Evolutionary conservation across 306 rosid species (phyloP).

Genomic region (Quercus mongolica): DNA sequence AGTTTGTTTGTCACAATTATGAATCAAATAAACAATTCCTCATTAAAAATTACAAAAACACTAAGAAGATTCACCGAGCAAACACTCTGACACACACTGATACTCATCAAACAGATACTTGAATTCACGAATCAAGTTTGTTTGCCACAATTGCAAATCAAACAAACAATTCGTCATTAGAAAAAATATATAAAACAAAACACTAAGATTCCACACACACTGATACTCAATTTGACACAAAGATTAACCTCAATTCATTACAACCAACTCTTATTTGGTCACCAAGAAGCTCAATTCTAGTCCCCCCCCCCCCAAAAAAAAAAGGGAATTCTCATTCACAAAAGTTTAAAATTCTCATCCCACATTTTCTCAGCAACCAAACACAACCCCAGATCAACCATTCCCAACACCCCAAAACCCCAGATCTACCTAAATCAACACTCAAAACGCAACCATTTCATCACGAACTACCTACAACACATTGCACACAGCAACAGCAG

Average conservation of each 20-base stretch:
- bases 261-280: neutral
- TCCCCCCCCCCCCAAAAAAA: too few relatives aligned
- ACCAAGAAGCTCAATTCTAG: neutral
- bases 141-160: neutral
- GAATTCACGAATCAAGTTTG: too few relatives aligned
- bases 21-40: neutral
- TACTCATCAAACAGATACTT: too few relatives aligned
- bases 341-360: neutral
- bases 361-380: constrained; percentile 7
- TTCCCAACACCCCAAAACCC: neutral
- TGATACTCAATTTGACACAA: neutral
- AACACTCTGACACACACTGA: neutral
- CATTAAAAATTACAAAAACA: too few relatives aligned
- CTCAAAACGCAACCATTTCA: neutral
- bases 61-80: neutral
- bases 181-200: neutral
- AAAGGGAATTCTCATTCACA: neutral
- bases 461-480: neutral
- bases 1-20: neutral
- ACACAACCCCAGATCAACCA: constrained; percentile 19
- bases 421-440: constrained; percentile 46
- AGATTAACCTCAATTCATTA: neutral
- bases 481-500: neutral
- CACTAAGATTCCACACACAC: neutral
- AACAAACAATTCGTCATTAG: neutral